Evolutionary conservation across 2,329 filamentous ascomycete species (phyloP), one percentile per base, ranked within the genome.

Genomic region (Calonectria pseudoreteaudii): DNA sequence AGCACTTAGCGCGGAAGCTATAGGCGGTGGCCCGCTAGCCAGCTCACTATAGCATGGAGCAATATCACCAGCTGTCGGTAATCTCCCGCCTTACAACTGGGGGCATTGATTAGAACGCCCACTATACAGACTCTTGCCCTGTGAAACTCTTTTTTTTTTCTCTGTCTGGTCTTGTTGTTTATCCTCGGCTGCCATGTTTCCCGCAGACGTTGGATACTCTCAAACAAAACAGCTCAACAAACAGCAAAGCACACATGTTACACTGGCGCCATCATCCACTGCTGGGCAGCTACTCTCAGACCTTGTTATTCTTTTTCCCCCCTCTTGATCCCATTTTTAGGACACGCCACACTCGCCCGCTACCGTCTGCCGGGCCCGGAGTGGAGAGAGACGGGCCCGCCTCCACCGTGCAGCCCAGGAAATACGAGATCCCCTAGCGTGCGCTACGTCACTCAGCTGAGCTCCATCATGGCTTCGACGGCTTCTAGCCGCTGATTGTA

Each of bases 381-480:
- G 66, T 52, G 65, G 65, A 68, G 64, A 53, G 64, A 47, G 30
- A 13, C 14, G 14, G 52, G 28, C 41, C 70, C 64, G 65, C 53
- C 38, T 44, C 31, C 34, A 34, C 31, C 68, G 65, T 38, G 50
- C 66, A 67, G 53, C 66, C 70, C 76, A 78, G 70, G 72, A 66
- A 77, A 80, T 79, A 79, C 78, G 78, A 80, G 78, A 78, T 78
- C 68, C 67, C 56, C 56, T 62, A 62, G 56, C 38, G 56, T 62
- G 77, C 78, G 72, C 78, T 75, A 80, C 78, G 78, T 80, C 78
- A 80, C 76, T 76, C 68, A 38, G 62, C 60, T 65, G 38, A 41
- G 62, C 60, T 65, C 44, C 65, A 41, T 60, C 70, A 56, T 56
- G 70, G 44, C 60, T 72, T 70, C 56, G 76, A 66, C 72, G 74